Percentiles rank a stretch among this genome's conserved stretches.
These are phyloP conservation scores for Ogataea dorogensis DNA, from an alignment of 805 yeast genomes.

Conservation along the genomic window DNA sequence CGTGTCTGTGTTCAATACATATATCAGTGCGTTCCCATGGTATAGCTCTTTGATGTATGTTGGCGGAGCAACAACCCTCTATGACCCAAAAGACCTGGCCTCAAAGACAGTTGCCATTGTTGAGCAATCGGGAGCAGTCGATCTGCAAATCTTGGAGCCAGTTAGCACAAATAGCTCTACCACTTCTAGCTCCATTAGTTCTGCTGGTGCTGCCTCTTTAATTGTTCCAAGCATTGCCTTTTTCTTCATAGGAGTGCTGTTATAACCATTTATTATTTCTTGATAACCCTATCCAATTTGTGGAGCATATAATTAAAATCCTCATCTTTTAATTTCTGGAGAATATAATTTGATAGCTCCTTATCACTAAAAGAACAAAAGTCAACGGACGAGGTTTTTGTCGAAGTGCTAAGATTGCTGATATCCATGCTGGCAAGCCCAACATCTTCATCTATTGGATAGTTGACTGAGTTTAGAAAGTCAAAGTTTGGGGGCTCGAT, in stretches of 20 bases:
- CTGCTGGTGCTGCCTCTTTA: slow-evolving; percentile 9
- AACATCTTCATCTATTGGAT: slow-evolving; percentile 8
- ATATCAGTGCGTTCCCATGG: slow-evolving; percentile 36
- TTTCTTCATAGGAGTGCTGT: slow-evolving; percentile 2
- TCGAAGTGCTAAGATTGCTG: slow-evolving; percentile 10
- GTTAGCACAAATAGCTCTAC: neutral
- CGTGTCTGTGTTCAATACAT: slow-evolving; percentile 33
- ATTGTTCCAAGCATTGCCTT: slow-evolving; percentile 10
- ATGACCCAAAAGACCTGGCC: slow-evolving; percentile 30
- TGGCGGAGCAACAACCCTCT: slow-evolving; percentile 27
- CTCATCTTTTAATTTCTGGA: slow-evolving; percentile 15
- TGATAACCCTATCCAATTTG: slow-evolving; percentile 14
- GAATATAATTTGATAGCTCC: slow-evolving; percentile 12
- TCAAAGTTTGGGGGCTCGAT: slow-evolving; percentile 7
- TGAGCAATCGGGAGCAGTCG: slow-evolving; percentile 3
- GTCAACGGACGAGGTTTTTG: slow-evolving; percentile 6
- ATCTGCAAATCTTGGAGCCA: slow-evolving; percentile 3
- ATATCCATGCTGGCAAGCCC: slow-evolving; percentile 8
- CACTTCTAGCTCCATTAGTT: slow-evolving; percentile 1
- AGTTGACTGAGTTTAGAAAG: slow-evolving; percentile 8
- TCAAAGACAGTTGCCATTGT: slow-evolving; percentile 19
- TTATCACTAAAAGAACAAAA: slow-evolving; percentile 11
- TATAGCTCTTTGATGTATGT: slow-evolving; percentile 27
- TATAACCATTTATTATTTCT: slow-evolving; percentile 8
- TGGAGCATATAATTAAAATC: slow-evolving; percentile 17